Evolutionary conservation across 1,284 basidiomycete genomes (phyloP).

Genomic region (Apiotrichum mycotoxinovorans): DNA sequence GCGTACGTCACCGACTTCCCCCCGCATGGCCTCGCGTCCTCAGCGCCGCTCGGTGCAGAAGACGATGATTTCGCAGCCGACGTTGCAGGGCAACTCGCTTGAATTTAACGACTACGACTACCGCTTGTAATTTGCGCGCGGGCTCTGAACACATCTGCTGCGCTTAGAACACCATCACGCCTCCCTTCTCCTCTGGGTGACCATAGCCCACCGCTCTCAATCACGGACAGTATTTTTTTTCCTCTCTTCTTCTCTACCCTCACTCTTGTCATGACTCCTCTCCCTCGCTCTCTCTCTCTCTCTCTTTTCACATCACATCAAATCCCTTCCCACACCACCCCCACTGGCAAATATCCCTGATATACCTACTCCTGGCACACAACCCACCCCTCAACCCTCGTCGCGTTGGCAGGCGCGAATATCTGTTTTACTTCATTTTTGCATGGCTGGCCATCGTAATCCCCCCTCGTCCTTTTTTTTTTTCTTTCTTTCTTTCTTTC

Average conservation of each 20-base stretch:
- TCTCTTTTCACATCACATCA: background rate
- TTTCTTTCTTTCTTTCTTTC: no score
- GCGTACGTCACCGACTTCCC: conserved; percentile 10
- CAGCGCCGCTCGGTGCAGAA: conserved; percentile 39
- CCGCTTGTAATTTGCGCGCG: background rate
- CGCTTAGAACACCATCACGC: no score
- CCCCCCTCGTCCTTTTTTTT: no score
- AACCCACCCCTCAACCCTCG: background rate
- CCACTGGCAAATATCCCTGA: background rate
- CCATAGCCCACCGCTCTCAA: no score
- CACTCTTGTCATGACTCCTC: background rate
- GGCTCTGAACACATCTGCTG: no score
- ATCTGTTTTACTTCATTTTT: conserved; percentile 12
- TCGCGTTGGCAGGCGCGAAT: conserved; percentile 21
- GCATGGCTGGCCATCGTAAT: conserved; percentile 24
- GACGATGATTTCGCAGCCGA: conserved; percentile 48
- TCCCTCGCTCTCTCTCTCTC: background rate
- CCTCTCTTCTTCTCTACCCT: background rate
- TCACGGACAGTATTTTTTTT: background rate
- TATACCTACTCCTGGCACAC: conserved; percentile 5
- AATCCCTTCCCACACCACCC: background rate
- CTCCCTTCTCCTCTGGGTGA: no score
- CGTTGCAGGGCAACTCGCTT: conserved; percentile 47
- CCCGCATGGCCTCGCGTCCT: conserved; percentile 16
- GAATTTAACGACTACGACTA: conserved; percentile 46